These are phyloP conservation scores for Ogataea degrootiae DNA, from an alignment of 805 yeast genomes.

Conservation along the genomic window DNA sequence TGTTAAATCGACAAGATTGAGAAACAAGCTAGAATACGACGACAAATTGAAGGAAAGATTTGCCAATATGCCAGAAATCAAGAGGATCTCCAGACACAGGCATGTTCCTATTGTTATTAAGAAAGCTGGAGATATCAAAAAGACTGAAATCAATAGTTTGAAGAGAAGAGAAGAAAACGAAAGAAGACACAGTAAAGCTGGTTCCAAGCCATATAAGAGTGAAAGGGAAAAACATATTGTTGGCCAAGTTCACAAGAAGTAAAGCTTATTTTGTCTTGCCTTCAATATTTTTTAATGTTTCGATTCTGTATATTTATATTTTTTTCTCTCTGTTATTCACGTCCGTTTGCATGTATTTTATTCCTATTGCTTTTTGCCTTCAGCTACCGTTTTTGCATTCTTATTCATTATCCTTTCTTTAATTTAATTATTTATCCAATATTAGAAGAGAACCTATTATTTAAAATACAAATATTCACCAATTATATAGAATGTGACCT, in stretches of 20 bases:
- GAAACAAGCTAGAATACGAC: constrained; percentile 84
- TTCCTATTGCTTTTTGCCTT: too few species aligned
- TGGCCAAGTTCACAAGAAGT: constrained; percentile 63
- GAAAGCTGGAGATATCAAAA: constrained; percentile 84
- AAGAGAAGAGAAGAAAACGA: constrained; percentile 81
- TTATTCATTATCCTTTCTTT: too few species aligned
- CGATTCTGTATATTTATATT: too few species aligned
- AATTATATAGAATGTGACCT: neutral
- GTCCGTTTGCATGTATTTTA: too few species aligned
- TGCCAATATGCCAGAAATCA: constrained; percentile 95
- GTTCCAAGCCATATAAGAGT: constrained; percentile 50
- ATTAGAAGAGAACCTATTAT: too few species aligned
- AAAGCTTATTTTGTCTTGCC: neutral
- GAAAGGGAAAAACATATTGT: constrained; percentile 87
- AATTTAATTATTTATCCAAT: too few species aligned
- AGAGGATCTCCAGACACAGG: constrained; percentile 84
- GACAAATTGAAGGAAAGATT: constrained; percentile 86
- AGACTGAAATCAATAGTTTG: constrained; percentile 63
- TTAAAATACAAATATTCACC: too few species aligned
- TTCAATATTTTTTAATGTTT: too few species aligned
- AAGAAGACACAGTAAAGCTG: constrained; percentile 69
- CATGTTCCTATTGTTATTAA: constrained; percentile 85
- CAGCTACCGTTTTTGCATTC: too few species aligned
- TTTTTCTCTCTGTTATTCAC: too few species aligned
- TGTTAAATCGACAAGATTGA: constrained; percentile 73